Conservation (phyloP, 352 stramenopile species). For the Phytophthora foliorum region DNA sequence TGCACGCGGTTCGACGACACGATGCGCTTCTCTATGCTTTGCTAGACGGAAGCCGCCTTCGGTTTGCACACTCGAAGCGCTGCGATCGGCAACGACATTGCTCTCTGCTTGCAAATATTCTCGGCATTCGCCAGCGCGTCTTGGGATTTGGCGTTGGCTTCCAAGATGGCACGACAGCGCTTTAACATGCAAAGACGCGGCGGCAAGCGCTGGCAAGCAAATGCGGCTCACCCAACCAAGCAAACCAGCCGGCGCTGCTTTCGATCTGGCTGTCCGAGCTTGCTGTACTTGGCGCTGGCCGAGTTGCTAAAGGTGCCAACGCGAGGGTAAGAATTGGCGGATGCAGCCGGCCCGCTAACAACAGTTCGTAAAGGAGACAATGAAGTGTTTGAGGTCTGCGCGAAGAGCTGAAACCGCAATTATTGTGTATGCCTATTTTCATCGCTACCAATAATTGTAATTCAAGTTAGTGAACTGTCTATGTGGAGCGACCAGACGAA, state of each 20-base stretch:
- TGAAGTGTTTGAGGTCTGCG: not conserved
- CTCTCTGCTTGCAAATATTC: not conserved
- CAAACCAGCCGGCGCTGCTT: slow-evolving; percentile 5
- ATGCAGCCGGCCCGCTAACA: not conserved
- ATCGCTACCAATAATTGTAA: not conserved
- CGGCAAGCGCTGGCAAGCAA: not conserved
- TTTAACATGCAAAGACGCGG: slow-evolving; percentile 24
- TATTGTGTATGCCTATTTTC: not conserved
- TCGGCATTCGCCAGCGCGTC: not conserved
- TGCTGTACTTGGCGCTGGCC: slow-evolving; percentile 6
- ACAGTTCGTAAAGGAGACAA: not conserved
- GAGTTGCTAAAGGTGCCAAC: not conserved
- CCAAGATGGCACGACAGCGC: slow-evolving; percentile 15
- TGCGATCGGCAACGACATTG: slow-evolving; percentile 1
- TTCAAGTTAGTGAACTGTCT: slow-evolving; percentile 13
- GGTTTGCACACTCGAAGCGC: not conserved
- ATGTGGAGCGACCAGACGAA: slow-evolving; percentile 26
- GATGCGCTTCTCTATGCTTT: not conserved
- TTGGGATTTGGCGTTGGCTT: slow-evolving; percentile 4
- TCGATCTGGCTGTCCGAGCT: slow-evolving; percentile 2
- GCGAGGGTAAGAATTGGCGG: too few relatives aligned
- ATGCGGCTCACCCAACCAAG: slow-evolving; percentile 1
- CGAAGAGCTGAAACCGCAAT: not conserved
- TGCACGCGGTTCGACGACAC: not conserved
- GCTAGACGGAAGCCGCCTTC: not conserved